Evolutionary conservation across 768 basidiomycete species (phyloP).

Genomic region (Lyophyllum decastes): DNA sequence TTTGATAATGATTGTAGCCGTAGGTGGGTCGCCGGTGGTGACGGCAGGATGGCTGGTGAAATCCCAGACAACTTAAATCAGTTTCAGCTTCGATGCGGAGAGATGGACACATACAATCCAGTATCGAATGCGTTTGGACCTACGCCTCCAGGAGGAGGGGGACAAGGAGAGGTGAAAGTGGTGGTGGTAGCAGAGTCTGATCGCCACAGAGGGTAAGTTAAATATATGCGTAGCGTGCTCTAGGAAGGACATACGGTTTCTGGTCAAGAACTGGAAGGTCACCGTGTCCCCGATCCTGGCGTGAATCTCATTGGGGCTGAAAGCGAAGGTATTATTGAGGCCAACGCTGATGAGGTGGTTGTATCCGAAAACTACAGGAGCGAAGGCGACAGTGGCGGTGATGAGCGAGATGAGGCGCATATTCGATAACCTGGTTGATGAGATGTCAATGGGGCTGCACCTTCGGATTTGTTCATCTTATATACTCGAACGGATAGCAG

Average conservation of each 20-base stretch:
- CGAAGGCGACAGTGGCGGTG: background rate
- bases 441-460: background rate
- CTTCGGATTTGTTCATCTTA: background rate
- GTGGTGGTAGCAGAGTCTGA: conserved; percentile 4
- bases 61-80: background rate
- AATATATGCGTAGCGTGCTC: background rate
- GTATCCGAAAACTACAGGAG: background rate
- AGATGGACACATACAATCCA: conserved; percentile 1
- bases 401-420: background rate
- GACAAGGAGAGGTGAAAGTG: background rate
- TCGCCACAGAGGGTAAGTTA: too few species aligned
- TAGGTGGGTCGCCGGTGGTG: background rate
- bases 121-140: conserved; percentile 1
- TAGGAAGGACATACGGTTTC: background rate
- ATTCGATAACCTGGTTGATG: background rate
- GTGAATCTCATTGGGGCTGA: conserved; percentile 3
- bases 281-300: background rate
- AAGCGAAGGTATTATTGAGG: background rate
- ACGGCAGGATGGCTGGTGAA: background rate
- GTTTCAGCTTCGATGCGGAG: too few species aligned
- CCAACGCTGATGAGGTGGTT: background rate
- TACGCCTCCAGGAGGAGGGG: conserved; percentile 1
- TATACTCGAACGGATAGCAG: background rate
- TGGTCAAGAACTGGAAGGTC: conserved; percentile 5
- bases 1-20: background rate